Base-by-base conservation (phyloP, 2,329 filamentous ascomycete genomes). In the Metarhizium anisopliae region DNA sequence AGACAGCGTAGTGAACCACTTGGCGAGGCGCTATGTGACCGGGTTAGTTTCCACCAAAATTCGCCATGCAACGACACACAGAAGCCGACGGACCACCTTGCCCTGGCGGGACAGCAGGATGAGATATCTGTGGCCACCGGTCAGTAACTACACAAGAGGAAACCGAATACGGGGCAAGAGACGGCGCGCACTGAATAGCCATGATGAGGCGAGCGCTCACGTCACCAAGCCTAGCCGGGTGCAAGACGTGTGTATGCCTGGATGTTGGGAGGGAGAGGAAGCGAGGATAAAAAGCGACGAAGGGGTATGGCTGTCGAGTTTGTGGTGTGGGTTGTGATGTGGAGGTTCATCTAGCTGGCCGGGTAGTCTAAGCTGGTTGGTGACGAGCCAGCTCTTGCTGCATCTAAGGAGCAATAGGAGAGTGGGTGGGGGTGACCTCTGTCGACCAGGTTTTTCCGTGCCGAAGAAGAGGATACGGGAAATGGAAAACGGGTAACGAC, bases 1-100 rank as follows among this genome's bases (percentile, higher is more conserved):
- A 40, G 93, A 96, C 60, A 99, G 82, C 16, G 94, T 99, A 55
- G 92, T 95, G 77, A 99, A 99, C 94, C 94, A 99, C 78, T 99
- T 99, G 64, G 94, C 94, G 56, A 99, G 86, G 70, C 94, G 92
- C 94, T 99, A 61, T 57, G 62, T 51, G 50, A 13, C 45, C 55
- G 52, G 6, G 55, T 62, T 52, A 62, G 58, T 32, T 36, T 18
- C 45, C 16, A 43, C 18, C n/a, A 43, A 25, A 36, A 13, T 36
- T 16, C 16, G 42, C 18, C 8, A n/a, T 25, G 14, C 52, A 18
- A 47, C n/a, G 10, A n/a, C 43, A 10, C 6, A 7, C 18, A 20
- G 42, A 45, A 42, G 25, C 16, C 61, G 64, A 81, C 91, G 67
- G 81, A 99, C 93, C 77, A 99, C 94, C 87, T 99, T 99, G 78